Percentiles rank a stretch among this genome's conserved stretches.
Evolutionary conservation across 768 basidiomycete species (phyloP).

Genomic region (Suillus brevipes): DNA sequence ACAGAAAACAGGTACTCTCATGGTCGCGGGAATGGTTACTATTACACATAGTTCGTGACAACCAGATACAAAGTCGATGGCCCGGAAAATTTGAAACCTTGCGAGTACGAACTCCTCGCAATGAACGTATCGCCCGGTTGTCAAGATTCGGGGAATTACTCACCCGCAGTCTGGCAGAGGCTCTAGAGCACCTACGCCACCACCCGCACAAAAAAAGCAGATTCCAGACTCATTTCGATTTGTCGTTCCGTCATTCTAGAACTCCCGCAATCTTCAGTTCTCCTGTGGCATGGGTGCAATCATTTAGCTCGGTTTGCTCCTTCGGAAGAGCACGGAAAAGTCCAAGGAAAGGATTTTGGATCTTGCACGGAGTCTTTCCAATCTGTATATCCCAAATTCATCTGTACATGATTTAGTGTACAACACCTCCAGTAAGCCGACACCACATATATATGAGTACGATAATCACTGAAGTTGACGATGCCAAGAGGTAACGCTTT

Average conservation of each 20-base stretch:
- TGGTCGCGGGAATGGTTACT: constrained; percentile 62
- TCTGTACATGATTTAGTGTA: constrained; percentile 70
- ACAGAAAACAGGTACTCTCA: constrained; percentile 22
- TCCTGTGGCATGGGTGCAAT: background rate
- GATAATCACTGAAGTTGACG: constrained; percentile 70
- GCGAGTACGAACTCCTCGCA: constrained; percentile 70
- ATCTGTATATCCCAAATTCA: constrained; percentile 61
- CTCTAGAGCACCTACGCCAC: constrained; percentile 45
- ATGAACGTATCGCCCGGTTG: constrained; percentile 3
- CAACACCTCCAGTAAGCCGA: constrained; percentile 72
- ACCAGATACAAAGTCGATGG: constrained; percentile 65
- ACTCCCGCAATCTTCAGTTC: background rate
- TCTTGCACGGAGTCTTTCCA: constrained; percentile 76
- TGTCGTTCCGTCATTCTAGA: too few relatives aligned
- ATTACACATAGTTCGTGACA: constrained; percentile 47
- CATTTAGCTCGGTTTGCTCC: background rate
- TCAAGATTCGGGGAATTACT: constrained; percentile 37
- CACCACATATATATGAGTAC: constrained; percentile 76
- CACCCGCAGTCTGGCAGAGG: constrained; percentile 31
- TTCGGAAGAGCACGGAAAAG: constrained; percentile 21
- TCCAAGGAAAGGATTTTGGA: constrained; percentile 2
- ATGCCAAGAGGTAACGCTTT: constrained; percentile 74
- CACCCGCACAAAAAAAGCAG: constrained; percentile 35
- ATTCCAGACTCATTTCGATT: background rate
- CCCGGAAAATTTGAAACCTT: constrained; percentile 79